phyloP scores from a whole-genome alignment of 495 filamentous ascomycete genomes.

The Sabuloglossum arenarium region DNA sequence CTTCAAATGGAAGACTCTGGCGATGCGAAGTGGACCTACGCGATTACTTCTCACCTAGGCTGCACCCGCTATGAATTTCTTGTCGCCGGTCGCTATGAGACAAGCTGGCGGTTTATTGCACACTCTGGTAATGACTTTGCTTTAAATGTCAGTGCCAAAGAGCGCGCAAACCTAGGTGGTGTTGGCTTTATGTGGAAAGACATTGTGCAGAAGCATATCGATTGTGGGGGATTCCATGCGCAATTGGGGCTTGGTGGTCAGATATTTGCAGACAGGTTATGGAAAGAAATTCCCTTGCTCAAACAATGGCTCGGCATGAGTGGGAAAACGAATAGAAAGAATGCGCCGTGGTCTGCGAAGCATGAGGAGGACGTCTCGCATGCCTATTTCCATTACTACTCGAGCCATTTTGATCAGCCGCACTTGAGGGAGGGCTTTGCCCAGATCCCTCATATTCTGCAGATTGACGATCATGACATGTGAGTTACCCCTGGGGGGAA shows the following conservation, averaged over 20 bases:
- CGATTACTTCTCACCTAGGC: conserved; percentile 87
- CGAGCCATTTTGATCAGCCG: conserved; percentile 90
- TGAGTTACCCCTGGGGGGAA: conserved; percentile 29
- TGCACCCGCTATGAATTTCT: conserved; percentile 96
- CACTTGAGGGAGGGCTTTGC: conserved; percentile 87
- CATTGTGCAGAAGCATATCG: conserved; percentile 88
- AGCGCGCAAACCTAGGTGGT: conserved; percentile 66
- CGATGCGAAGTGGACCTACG: conserved; percentile 90
- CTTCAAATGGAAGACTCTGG: conserved; percentile 68
- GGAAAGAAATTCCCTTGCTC: conserved; percentile 83
- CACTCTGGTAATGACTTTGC: conserved; percentile 93
- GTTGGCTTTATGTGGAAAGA: conserved; percentile 97
- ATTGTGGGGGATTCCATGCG: conserved; percentile 86
- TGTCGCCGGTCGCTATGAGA: conserved; percentile 79
- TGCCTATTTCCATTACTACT: conserved; percentile 98
- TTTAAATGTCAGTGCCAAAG: conserved; percentile 62
- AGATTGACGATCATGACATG: conserved; percentile 96
- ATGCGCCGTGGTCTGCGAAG: conserved; percentile 69
- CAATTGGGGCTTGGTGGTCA: conserved; percentile 86
- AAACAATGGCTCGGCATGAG: conserved; percentile 84
- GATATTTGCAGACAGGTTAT: conserved; percentile 88
- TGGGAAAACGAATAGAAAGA: conserved; percentile 83
- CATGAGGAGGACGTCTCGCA: conserved; percentile 90
- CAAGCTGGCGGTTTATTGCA: conserved; percentile 89
- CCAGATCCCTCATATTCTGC: conserved; percentile 84